A percentile compares a stretch with the other conserved stretches of the same genome.
Evolutionary conservation across 2,329 filamentous ascomycete species (phyloP).

Genomic region (Nemania bipapillata): DNA sequence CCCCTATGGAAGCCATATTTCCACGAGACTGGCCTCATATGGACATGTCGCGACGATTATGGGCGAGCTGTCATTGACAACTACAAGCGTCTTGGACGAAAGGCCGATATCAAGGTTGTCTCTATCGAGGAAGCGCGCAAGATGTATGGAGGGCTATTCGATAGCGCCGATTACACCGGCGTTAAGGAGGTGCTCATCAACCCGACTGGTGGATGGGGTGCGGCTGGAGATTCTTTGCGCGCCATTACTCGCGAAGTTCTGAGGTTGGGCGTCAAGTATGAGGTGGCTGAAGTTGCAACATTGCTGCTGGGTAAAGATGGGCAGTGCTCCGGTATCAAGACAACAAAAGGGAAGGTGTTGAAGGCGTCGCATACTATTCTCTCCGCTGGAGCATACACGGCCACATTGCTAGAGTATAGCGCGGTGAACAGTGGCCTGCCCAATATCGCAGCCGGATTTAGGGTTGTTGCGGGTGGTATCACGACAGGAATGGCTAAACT

Average conservation of each 20-base stretch:
- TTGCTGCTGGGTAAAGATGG: conserved; percentile 53
- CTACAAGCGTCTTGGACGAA: conserved; percentile 45
- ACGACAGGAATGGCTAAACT: conserved; percentile 46
- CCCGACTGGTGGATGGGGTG: conserved; percentile 65
- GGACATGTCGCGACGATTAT: conserved; percentile 48
- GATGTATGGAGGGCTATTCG: conserved; percentile 63
- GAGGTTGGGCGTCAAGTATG: conserved; percentile 63
- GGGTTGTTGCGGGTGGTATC: conserved; percentile 64
- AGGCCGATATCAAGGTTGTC: conserved; percentile 55
- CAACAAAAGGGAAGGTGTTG: conserved; percentile 54
- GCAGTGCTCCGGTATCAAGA: conserved; percentile 56
- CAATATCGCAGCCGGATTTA: conserved; percentile 59
- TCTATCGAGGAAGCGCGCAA: conserved; percentile 61
- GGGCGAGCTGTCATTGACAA: conserved; percentile 53
- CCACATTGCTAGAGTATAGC: conserved; percentile 58
- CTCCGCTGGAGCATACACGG: conserved; percentile 63
- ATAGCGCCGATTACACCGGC: conserved; percentile 63
- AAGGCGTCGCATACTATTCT: conserved; percentile 60
- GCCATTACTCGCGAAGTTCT: conserved; percentile 61
- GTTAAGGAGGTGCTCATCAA: conserved; percentile 66
- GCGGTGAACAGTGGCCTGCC: conserved; percentile 56
- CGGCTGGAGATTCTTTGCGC: conserved; percentile 63
- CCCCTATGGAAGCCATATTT: conserved; percentile 55
- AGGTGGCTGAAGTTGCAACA: conserved; percentile 58
- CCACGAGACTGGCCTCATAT: conserved; percentile 44